phyloP scores from a whole-genome alignment of 1,284 basidiomycete species.

The Naganishia liquefaciens region DNA sequence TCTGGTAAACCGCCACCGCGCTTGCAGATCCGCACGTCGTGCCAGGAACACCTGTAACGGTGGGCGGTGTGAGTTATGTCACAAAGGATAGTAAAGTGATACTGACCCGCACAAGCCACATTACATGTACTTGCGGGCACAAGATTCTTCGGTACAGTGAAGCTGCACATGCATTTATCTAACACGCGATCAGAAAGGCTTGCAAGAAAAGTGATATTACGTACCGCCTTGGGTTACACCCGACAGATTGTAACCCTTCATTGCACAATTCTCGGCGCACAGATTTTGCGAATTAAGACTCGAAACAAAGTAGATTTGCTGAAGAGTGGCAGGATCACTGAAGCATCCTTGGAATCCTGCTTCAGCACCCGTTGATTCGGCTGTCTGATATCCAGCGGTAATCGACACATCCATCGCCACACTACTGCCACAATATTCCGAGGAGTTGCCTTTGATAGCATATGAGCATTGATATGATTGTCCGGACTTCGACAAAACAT shows the following conservation, averaged over 20 bases:
- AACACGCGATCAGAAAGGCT: neutral
- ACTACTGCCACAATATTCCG: conserved; percentile 14
- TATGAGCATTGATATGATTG: too few relatives aligned
- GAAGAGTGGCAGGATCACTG: conserved; percentile 10
- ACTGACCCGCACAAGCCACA: conserved; percentile 21
- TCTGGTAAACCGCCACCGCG: conserved; percentile 22
- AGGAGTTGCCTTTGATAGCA: neutral
- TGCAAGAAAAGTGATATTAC: neutral
- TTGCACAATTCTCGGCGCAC: conserved; percentile 25
- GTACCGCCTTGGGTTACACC: conserved; percentile 27
- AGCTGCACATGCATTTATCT: conserved; percentile 28
- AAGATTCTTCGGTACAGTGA: conserved; percentile 17
- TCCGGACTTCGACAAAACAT: neutral
- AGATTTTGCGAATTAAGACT: conserved; percentile 8
- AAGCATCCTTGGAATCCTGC: conserved; percentile 29
- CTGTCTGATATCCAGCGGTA: conserved; percentile 2
- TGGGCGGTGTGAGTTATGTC: neutral
- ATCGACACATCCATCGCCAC: conserved; percentile 25
- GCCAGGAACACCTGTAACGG: conserved; percentile 1
- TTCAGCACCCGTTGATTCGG: conserved; percentile 18
- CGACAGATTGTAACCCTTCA: conserved; percentile 11
- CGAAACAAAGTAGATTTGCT: conserved; percentile 12
- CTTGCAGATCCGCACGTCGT: conserved; percentile 16
- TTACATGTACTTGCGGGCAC: conserved; percentile 20
- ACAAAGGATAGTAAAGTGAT: neutral